phyloP scores from a whole-genome alignment of 345 rosid species.

The Eucalyptus regnans region DNA sequence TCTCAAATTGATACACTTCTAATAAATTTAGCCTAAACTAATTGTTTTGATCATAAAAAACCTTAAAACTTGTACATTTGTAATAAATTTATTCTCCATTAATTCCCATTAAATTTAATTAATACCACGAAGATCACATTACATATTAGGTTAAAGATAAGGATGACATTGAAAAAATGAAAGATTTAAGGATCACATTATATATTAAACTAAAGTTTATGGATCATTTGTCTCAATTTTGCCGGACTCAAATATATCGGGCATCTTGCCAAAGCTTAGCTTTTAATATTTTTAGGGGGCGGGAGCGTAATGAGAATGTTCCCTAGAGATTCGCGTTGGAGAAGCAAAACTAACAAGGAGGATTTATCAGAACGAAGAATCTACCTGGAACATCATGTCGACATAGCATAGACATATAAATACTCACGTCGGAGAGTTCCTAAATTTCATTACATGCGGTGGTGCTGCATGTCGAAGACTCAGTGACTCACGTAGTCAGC shows the following conservation, averaged over 20 bases:
- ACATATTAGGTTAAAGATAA: too few species aligned
- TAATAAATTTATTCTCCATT: too few species aligned
- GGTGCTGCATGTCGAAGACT: neutral
- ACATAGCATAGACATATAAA: neutral
- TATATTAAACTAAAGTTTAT: too few species aligned
- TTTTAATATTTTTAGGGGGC: neutral
- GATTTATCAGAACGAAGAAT: neutral
- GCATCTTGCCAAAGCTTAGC: neutral
- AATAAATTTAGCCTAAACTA: too few species aligned
- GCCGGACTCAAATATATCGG: accelerated
- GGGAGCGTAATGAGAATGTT: neutral
- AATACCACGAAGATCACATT: too few species aligned
- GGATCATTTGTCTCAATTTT: too few species aligned
- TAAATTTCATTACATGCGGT: neutral
- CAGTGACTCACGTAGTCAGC: neutral
- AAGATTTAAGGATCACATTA: too few species aligned
- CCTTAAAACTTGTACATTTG: too few species aligned
- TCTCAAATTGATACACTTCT: too few species aligned
- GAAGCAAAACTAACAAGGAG: neutral
- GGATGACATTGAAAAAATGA: too few species aligned
- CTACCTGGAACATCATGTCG: neutral
- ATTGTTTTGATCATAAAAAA: too few species aligned
- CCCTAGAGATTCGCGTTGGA: neutral
- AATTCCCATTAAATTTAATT: too few species aligned
- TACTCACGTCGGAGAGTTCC: neutral